phyloP scores from a whole-genome alignment of 1,284 basidiomycete genomes.

The Ganoderma meredithae region DNA sequence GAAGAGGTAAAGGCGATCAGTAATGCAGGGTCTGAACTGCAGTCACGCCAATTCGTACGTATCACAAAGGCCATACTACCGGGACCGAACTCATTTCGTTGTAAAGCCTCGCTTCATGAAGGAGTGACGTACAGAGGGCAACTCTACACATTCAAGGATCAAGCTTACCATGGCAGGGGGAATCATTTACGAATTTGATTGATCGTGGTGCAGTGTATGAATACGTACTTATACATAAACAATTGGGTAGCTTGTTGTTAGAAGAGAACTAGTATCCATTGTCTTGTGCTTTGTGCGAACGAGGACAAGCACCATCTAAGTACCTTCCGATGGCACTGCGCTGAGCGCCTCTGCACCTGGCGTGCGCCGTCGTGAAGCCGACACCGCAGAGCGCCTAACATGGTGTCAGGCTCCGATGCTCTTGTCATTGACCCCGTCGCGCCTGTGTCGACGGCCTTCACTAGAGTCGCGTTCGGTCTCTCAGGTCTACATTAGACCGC shows the following conservation, averaged over 20 bases:
- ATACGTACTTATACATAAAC: not conserved
- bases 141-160: not conserved
- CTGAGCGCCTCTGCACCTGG: no score
- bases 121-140: not conserved
- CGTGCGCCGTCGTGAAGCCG: no score
- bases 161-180: not conserved
- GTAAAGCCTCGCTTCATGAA: not conserved
- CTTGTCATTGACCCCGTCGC: conserved; percentile 6
- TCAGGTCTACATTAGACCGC: conserved; percentile 1
- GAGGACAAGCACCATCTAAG: not conserved
- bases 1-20: conserved; percentile 73
- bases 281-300: not conserved
- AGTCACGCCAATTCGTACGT: conserved; percentile 59
- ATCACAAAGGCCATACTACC: no score
- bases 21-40: conserved; percentile 62
- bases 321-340: no score
- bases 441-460: not conserved
- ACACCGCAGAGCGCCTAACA: not conserved
- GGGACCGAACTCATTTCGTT: not conserved
- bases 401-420: conserved; percentile 11
- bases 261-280: not conserved
- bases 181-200: not conserved
- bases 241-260: not conserved
- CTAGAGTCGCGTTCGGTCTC: conserved; percentile 10
- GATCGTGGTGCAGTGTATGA: not conserved